phyloP scores from a whole-genome alignment of 208 protist genomes.

The Trypanosoma boissoni region DNA sequence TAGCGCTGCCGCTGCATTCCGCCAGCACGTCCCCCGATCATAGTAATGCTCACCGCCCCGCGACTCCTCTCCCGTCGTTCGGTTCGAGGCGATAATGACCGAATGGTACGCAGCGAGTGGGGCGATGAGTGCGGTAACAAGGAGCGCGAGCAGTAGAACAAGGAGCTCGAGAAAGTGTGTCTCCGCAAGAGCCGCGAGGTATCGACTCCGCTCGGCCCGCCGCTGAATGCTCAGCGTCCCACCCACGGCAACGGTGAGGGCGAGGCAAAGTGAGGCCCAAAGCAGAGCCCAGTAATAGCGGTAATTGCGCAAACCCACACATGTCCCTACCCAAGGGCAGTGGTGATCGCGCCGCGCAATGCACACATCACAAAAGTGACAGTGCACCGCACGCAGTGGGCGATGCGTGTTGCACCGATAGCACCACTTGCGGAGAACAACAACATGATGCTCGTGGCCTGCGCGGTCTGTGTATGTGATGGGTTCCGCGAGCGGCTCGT shows the following conservation, averaged over 20 bases:
- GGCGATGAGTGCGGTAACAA: slow-evolving; percentile 38
- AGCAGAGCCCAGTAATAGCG: slow-evolving; percentile 65
- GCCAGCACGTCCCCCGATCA: slow-evolving; percentile 39
- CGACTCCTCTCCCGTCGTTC: slow-evolving; percentile 54
- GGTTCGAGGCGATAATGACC: slow-evolving; percentile 63
- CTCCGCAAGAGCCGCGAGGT: slow-evolving; percentile 45
- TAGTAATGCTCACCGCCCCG: slow-evolving; percentile 46
- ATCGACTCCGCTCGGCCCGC: slow-evolving; percentile 10
- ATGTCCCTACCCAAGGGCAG: slow-evolving; percentile 90
- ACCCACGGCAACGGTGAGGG: slow-evolving; percentile 43
- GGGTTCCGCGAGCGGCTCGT: slow-evolving; percentile 34
- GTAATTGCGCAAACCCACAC: slow-evolving; percentile 89
- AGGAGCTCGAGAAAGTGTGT: slow-evolving; percentile 70
- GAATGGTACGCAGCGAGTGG: slow-evolving; percentile 58
- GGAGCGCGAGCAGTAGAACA: slow-evolving; percentile 45
- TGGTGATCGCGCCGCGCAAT: slow-evolving; percentile 89
- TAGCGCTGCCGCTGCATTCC: slow-evolving; percentile 40
- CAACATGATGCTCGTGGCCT: slow-evolving; percentile 19
- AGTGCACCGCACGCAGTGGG: slow-evolving; percentile 79
- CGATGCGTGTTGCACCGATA: slow-evolving; percentile 81
- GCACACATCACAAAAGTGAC: slow-evolving; percentile 86
- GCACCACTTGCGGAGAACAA: slow-evolving; percentile 76
- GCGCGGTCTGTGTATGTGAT: slow-evolving; percentile 29
- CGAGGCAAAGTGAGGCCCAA: slow-evolving; percentile 41
- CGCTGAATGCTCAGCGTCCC: slow-evolving; percentile 40